Conservation (phyloP, 305 asterid species). For the Solanum hybrid region DNA sequence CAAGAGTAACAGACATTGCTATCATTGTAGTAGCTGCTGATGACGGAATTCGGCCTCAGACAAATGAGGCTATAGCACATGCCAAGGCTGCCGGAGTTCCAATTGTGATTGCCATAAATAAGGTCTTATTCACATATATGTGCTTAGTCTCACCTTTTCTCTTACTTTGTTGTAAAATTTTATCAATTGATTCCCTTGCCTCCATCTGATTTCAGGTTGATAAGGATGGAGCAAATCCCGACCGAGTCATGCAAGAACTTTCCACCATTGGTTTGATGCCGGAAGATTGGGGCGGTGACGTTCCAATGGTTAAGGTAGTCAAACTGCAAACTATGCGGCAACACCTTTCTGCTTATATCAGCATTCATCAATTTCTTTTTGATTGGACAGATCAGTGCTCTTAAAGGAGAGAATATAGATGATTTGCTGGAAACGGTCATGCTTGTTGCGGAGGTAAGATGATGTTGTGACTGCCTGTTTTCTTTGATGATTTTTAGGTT, state of each 20-base stretch:
- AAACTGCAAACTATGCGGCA: slow-evolving; percentile 15
- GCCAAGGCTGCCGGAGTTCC: slow-evolving; percentile 97
- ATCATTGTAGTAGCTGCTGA: slow-evolving; percentile 98
- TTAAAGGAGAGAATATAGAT: slow-evolving; percentile 89
- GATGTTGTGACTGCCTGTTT: background rate
- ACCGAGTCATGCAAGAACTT: slow-evolving; percentile 91
- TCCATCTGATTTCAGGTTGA: slow-evolving; percentile 54
- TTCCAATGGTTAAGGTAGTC: slow-evolving; percentile 89
- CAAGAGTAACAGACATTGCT: slow-evolving; percentile 98
- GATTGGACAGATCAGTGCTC: slow-evolving; percentile 80
- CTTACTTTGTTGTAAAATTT: slow-evolving; percentile 6
- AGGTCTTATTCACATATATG: slow-evolving; percentile 35
- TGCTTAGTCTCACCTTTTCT: slow-evolving; percentile 11
- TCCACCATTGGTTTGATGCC: slow-evolving; percentile 92
- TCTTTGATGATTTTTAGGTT: background rate
- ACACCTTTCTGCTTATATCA: slow-evolving; percentile 1
- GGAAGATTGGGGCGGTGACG: slow-evolving; percentile 99
- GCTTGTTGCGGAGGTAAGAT: slow-evolving; percentile 95
- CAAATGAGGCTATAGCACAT: slow-evolving; percentile 96
- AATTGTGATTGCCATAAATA: slow-evolving; percentile 79
- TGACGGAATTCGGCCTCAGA: slow-evolving; percentile 96
- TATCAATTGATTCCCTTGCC: background rate
- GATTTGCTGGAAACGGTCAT: slow-evolving; percentile 94
- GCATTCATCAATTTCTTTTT: slow-evolving; percentile 20
- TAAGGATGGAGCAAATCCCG: slow-evolving; percentile 97